These are phyloP conservation scores for Leccinum variabile DNA, from an alignment of 1,284 basidiomycete genomes.

Conservation along the genomic window DNA sequence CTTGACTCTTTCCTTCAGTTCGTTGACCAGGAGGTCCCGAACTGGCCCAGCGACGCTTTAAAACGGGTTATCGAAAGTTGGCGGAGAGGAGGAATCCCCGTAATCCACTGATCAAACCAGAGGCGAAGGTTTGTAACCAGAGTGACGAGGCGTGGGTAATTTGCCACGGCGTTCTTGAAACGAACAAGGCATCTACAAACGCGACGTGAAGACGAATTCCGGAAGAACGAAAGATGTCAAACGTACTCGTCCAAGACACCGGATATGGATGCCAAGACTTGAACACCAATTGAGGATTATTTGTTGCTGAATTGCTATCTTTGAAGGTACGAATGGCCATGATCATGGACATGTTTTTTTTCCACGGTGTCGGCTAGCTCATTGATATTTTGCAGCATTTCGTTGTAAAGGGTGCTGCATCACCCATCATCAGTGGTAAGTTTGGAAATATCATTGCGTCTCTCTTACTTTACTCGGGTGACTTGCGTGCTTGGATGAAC, in stretches of 20 bases:
- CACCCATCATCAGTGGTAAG: slow-evolving; percentile 5
- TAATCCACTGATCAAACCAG: slow-evolving; percentile 51
- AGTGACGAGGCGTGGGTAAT: slow-evolving; percentile 45
- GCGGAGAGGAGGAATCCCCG: slow-evolving; percentile 38
- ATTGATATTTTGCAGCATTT: slow-evolving; percentile 53
- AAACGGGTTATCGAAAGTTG: slow-evolving; percentile 40
- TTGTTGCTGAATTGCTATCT: slow-evolving; percentile 33
- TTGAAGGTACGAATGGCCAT: slow-evolving; percentile 42
- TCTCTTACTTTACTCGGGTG: slow-evolving; percentile 53
- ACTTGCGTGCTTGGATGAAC: slow-evolving; percentile 64
- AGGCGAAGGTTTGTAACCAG: slow-evolving; percentile 43
- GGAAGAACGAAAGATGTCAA: background rate
- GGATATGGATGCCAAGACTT: slow-evolving; percentile 50
- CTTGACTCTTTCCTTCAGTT: slow-evolving; percentile 41
- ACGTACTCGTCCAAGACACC: slow-evolving; percentile 55
- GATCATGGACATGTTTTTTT: slow-evolving; percentile 43
- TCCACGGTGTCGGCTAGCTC: slow-evolving; percentile 44
- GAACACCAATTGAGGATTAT: slow-evolving; percentile 33
- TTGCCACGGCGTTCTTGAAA: slow-evolving; percentile 54
- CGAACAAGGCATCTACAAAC: slow-evolving; percentile 52
- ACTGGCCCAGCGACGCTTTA: slow-evolving; percentile 26
- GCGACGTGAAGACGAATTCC: background rate
- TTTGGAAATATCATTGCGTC: background rate
- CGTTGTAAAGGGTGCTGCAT: slow-evolving; percentile 52
- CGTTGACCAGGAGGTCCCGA: slow-evolving; percentile 40